Evolutionary conservation across 2,329 filamentous ascomycete genomes (phyloP), one percentile per base, ranked within the genome.

Genomic region (Paracorniculantispora psalliotae): DNA sequence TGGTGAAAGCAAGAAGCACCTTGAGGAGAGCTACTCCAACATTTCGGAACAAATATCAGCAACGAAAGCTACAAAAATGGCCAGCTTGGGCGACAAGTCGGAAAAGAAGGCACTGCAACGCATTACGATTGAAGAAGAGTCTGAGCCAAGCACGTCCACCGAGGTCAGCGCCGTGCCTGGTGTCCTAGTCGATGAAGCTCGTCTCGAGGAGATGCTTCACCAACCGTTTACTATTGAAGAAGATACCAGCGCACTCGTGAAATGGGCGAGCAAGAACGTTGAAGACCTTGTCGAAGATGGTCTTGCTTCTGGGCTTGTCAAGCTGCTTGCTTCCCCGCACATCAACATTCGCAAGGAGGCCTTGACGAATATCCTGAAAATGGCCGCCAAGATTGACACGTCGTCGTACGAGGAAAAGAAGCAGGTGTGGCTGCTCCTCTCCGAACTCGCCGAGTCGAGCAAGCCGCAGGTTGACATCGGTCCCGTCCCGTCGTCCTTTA

Each of bases 261-360:
- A 78, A 67, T 96, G 91, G 91, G 79, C 83, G 44, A 81, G 84
- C 62, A 93, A 96, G 68, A 87, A 90, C 33, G 77, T 90, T 0
- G 89, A 92, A 46, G 86, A 92, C 67, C 83, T 91, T 1, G 78
- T 96, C 9, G 90, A 94, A 66, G 89, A 94, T 63, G 89, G 88
- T 7, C 82, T 90, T 66, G 80, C 90, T 23, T 79, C 82, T 15
- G 81, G 85, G 2, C 76, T 97, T 30, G 79, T 96, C 49, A 79
- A 88, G 35, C 88, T 93, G 65, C 79, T 97, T 12, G 88, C 85
- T 57, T 96, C 92, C 0, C 75, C 85, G 49, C 85, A 94, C 67
- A 77, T 79, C 37, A 88, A 89, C 69, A 88, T 96, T 63, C 84
- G 92, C 52, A 85, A 87, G 61, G 91, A 97, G 74, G 90, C 91